Evolutionary conservation across 2,329 filamentous ascomycete species (phyloP).

Genomic region (Dactylellina leptospora): DNA sequence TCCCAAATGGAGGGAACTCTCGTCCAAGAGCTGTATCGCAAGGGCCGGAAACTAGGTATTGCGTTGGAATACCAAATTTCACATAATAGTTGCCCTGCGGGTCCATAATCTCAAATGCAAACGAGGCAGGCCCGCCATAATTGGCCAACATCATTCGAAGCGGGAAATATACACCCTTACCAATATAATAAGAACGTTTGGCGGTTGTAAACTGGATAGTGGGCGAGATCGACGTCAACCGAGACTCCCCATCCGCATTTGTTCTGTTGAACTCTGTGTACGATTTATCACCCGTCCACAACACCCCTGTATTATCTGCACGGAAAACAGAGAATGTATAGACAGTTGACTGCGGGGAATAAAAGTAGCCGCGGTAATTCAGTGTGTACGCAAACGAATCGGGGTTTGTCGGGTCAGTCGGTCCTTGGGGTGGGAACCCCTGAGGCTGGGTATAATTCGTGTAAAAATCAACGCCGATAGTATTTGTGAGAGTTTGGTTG

Average conservation of each 20-base stretch:
- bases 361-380: background rate
- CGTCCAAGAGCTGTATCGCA: background rate
- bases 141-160: background rate
- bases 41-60: background rate
- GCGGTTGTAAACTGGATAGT: background rate
- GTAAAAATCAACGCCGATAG: background rate
- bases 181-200: background rate
- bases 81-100: background rate
- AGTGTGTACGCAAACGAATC: background rate
- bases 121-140: background rate
- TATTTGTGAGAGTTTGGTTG: background rate
- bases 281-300: background rate
- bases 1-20: background rate
- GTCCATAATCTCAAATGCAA: background rate
- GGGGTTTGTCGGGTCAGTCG: background rate
- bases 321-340: background rate
- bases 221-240: background rate
- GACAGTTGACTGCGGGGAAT: background rate
- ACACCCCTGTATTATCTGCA: background rate
- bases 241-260: background rate
- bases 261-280: background rate
- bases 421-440: background rate
- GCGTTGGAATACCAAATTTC: background rate
- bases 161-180: background rate
- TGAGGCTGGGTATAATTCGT: background rate